Conservation (phyloP, 768 basidiomycete species). For the Tricholoma sp. region DNA sequence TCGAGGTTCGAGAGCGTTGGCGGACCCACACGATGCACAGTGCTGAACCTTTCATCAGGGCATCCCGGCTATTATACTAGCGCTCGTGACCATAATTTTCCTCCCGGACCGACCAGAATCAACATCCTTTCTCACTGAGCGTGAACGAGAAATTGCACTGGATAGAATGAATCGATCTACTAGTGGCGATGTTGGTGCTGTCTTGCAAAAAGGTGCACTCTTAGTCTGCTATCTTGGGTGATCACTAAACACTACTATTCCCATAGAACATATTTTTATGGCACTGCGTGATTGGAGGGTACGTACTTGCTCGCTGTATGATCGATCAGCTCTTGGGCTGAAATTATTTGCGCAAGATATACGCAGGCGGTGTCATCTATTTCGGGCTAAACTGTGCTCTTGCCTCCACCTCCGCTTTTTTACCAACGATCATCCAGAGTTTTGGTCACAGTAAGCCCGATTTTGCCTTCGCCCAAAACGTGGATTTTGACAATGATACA, state of each 20-base stretch:
- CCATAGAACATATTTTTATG: slow-evolving; percentile 51
- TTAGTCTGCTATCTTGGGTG: background rate
- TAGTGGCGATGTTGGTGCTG: slow-evolving; percentile 60
- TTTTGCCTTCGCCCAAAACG: background rate
- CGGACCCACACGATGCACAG: background rate
- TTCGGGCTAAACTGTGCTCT: slow-evolving; percentile 75
- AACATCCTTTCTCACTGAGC: slow-evolving; percentile 50
- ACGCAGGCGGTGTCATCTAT: slow-evolving; percentile 67
- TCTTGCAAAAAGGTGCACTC: slow-evolving; percentile 52
- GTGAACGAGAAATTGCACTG: slow-evolving; percentile 56
- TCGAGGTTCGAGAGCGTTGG: slow-evolving; percentile 47
- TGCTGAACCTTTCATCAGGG: slow-evolving; percentile 37
- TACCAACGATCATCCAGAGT: slow-evolving; percentile 76
- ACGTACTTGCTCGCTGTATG: slow-evolving; percentile 11
- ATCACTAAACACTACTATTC: background rate
- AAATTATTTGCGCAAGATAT: slow-evolving; percentile 35
- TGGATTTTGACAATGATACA: slow-evolving; percentile 4
- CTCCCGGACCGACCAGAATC: slow-evolving; percentile 73
- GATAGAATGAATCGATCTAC: slow-evolving; percentile 63
- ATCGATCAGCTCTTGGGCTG: background rate
- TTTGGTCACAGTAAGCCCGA: slow-evolving; percentile 60
- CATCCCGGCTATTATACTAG: slow-evolving; percentile 60
- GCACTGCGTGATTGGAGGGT: slow-evolving; percentile 75
- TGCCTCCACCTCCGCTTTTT: slow-evolving; percentile 77
- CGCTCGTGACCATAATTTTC: slow-evolving; percentile 45